Base-by-base conservation (phyloP, 352 stramenopile genomes). In the Pythium grandisporangium region DNA sequence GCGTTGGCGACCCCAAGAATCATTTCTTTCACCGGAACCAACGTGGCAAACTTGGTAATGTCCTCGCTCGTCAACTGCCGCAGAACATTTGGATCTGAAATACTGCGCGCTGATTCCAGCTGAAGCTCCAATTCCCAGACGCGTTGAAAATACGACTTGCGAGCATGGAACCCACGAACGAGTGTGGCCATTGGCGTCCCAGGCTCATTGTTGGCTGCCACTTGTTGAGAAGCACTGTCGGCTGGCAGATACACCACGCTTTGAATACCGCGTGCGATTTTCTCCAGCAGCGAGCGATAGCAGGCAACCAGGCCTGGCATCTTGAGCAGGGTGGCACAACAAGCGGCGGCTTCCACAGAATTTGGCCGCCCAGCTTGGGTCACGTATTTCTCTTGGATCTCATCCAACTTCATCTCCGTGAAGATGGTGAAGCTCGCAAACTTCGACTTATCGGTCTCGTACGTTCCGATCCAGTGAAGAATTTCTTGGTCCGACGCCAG, bases 381-480 rank as follows among this genome's bases (percentile, higher is more conserved):
- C 19, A 72, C 55, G 32, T 80, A 84, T 21, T 53, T 53, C 33
- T 71, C 66, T 21, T 76, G 63, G n/a, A 91, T 72, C 22, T 89
- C 62, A 23, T 91, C 73, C 13, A 91, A 46, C 41, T 91, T 91
- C 24, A 78, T 57, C 47, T 91, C 78, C 0, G 74, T 81, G 26
- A 85, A 83, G 7, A 91, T 60, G 6, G 78, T 73, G 37, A 86
- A 91, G 6, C 75, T 87, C 23, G 75, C 55, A 30, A 91, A 91
- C 26, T 67, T 63, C 10, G 63, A 29, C 7, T 72, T 77, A 29
- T 91, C 75, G 1, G 51, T 40, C 39, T 91, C 72, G 51, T 91
- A 91, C 19, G 60, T 71, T 10, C 55, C 47, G 26, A 91, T 80
- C 78, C 78, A 91, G 16, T 68, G 49, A 20, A 69, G 50, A 2